These are phyloP conservation scores for Peribolospora baueri DNA, from an alignment of 768 basidiomycete species.

Conservation along the genomic window DNA sequence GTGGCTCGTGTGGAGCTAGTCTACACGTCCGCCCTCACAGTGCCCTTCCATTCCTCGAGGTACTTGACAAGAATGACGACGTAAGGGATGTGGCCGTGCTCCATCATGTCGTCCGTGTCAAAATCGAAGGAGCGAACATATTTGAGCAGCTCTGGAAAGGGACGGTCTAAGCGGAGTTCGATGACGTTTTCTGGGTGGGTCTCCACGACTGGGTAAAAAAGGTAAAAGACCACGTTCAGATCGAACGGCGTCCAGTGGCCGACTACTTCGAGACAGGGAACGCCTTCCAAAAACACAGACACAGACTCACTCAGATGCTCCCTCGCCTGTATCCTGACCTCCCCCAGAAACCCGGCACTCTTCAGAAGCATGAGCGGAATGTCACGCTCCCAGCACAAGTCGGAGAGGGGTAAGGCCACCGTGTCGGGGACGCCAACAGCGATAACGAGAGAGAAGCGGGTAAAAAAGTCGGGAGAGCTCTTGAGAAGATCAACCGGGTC, in stretches of 20 bases:
- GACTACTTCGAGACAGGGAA: neutral
- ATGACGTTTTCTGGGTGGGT: slow-evolving; percentile 45
- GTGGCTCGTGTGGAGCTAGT: too few species aligned
- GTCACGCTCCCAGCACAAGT: slow-evolving; percentile 15
- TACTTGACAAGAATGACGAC: slow-evolving; percentile 65
- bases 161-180: slow-evolving; percentile 56
- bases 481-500: slow-evolving; percentile 18
- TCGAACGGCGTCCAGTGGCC: neutral
- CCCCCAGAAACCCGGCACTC: slow-evolving; percentile 71
- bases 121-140: slow-evolving; percentile 50
- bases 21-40: slow-evolving; percentile 25
- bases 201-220: slow-evolving; percentile 41
- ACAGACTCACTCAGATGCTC: slow-evolving; percentile 43
- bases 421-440: slow-evolving; percentile 46
- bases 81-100: slow-evolving; percentile 75
- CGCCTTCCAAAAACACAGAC: neutral
- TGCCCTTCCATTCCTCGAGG: slow-evolving; percentile 55
- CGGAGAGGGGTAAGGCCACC: slow-evolving; percentile 32
- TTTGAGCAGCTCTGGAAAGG: slow-evolving; percentile 58
- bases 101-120: slow-evolving; percentile 55
- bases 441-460: slow-evolving; percentile 53
- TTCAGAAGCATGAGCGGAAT: slow-evolving; percentile 49
- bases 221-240: neutral
- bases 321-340: slow-evolving; percentile 66
- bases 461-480: slow-evolving; percentile 23